Base-by-base conservation (phyloP, 768 basidiomycete species). In the Psilocybe cubensis region DNA sequence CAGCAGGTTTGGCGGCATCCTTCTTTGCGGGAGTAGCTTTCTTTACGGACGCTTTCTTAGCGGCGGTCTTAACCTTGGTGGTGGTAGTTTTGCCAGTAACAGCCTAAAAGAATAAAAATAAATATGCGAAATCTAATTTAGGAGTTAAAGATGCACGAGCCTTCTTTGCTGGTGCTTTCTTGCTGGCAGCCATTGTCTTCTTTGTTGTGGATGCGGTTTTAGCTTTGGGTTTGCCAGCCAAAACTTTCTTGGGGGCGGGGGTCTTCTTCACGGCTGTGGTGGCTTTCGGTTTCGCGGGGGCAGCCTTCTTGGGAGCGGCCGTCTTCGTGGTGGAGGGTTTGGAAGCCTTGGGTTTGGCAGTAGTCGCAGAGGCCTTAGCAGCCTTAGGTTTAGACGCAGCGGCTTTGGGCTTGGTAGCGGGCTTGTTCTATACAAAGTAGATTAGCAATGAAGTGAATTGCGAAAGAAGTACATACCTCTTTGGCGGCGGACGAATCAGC, bases 21-120 rank as follows among this genome's bases (percentile, higher is more conserved):
- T 71, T 68, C 66, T 78, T 76, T 47, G 70, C 61, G 17, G 64
- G 10, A 27, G 65, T 53, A 23, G 70, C 56, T 57, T 71, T 70
- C 68, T 78, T 76, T 25, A 68, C 62, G 8, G 74, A 71, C 58
- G 59, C 65, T 48, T 74, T 77, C 70, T 74, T 77, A 7, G 74
- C 72, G 8, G 77, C 73, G 14, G 68, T 65, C 64, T 77, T 85
- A 55, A 80, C 76, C 56, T 78, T 79, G 4, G 73, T 62, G 28
- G 74, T 45, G 21, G 79, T 74, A 18, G 79, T 66, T 21, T 77
- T 75, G 4, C 80, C 79, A 50, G 74, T 76, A 10, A 74, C 72
- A 60, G 72, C 70, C 81, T 81, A 27, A 23, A 62, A 27, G 40
- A 38, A 45, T 20, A 54, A 52, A 60, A 44, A 46, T 62, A 56